phyloP scores from a whole-genome alignment of 768 basidiomycete genomes.

The Trametes elegans region DNA sequence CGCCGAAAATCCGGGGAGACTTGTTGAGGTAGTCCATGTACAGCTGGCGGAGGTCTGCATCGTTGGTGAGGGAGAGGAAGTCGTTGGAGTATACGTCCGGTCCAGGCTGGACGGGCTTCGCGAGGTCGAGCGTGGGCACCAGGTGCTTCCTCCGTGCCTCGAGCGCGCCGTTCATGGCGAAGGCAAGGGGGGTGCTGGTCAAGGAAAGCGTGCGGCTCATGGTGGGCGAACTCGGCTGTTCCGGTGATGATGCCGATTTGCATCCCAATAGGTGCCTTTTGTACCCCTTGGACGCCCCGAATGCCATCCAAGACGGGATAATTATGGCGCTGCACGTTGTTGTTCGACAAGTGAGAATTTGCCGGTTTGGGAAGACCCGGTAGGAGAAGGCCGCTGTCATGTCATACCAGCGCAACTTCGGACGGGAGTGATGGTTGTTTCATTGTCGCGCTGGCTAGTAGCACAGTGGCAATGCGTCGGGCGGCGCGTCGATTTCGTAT shows the following conservation, averaged over 20 bases:
- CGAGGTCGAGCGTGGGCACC: neutral
- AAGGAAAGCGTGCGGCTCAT: slow-evolving; percentile 1
- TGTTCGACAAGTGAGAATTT: neutral
- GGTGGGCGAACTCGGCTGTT: neutral
- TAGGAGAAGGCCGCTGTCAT: neutral
- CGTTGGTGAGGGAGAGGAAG: slow-evolving; percentile 46
- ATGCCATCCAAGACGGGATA: neutral
- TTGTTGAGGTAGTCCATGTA: slow-evolving; percentile 32
- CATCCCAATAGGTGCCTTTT: neutral
- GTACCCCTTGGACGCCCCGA: neutral
- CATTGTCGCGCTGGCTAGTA: neutral
- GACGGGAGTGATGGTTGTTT: neutral
- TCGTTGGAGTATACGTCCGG: slow-evolving; percentile 48
- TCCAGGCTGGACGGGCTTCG: slow-evolving; percentile 6
- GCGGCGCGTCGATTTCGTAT: too few relatives aligned
- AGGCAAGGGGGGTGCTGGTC: neutral
- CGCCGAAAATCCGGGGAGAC: slow-evolving; percentile 37
- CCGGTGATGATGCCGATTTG: neutral
- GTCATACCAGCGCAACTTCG: neutral
- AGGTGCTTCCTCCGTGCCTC: slow-evolving; percentile 2
- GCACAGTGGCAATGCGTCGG: neutral
- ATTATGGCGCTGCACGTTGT: neutral
- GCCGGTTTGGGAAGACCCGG: neutral
- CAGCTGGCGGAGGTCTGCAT: slow-evolving; percentile 30
- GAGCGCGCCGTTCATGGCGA: neutral